These are phyloP conservation scores for Crataegus laevigata DNA, from an alignment of 306 rosid species.

Conservation along the genomic window DNA sequence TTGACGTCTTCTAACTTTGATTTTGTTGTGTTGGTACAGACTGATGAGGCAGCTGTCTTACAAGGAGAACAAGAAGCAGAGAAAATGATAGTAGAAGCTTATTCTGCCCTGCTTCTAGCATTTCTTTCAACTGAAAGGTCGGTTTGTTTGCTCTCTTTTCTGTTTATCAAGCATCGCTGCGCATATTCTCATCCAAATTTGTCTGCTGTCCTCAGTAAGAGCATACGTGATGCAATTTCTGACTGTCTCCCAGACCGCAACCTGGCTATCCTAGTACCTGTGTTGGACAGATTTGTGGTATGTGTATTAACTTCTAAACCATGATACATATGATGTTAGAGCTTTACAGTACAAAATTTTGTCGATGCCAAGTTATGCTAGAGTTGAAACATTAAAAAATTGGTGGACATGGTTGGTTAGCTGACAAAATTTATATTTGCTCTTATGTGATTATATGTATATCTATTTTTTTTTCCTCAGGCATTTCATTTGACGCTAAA, in stretches of 20 bases:
- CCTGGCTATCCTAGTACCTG: conserved; percentile 78
- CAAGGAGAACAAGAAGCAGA: conserved; percentile 96
- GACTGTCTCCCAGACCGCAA: conserved; percentile 54
- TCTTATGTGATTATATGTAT: background rate
- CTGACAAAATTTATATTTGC: background rate
- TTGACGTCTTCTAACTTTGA: background rate
- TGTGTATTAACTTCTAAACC: conserved; percentile 13
- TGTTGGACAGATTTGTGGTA: conserved; percentile 98
- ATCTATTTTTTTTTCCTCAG: conserved; percentile 31
- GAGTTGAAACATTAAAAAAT: background rate
- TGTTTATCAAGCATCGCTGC: background rate
- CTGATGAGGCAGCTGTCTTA: conserved; percentile 69
- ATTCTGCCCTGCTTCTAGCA: conserved; percentile 49
- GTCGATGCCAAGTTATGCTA: background rate
- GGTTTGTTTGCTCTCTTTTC: background rate
- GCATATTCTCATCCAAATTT: conserved; percentile 1
- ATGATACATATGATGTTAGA: background rate
- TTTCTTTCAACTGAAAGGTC: conserved; percentile 62
- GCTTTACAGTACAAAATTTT: too few species aligned
- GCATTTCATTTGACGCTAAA: conserved; percentile 86
- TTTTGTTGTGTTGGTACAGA: conserved; percentile 41
- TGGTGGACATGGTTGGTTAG: too few species aligned
- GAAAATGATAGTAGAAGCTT: conserved; percentile 58
- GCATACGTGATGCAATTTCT: conserved; percentile 36
- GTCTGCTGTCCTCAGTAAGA: conserved; percentile 28